Conservation (phyloP, 2,329 filamentous ascomycete species). For the Claviceps sp. region DNA sequence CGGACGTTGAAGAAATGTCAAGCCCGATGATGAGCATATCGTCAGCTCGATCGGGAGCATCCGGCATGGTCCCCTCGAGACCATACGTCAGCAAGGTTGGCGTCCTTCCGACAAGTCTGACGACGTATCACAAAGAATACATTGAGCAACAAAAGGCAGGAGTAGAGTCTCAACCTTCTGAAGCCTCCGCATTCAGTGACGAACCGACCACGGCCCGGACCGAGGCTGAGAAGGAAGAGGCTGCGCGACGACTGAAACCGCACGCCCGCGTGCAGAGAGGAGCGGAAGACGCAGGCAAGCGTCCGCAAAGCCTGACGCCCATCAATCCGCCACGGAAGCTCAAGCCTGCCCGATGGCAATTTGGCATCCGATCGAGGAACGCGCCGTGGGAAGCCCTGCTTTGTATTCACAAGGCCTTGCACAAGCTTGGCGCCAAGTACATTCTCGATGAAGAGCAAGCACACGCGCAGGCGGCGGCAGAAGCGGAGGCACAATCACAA, state of each 20-base stretch:
- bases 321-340: conserved; percentile 53
- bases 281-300: conserved; percentile 48
- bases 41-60: conserved; percentile 39
- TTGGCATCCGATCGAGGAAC: conserved; percentile 89
- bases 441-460: conserved; percentile 51
- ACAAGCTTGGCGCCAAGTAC: conserved; percentile 82
- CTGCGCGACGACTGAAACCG: conserved; percentile 67
- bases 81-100: conserved; percentile 73
- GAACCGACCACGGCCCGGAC: conserved; percentile 39
- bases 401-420: conserved; percentile 85
- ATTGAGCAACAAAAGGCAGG: conserved; percentile 59
- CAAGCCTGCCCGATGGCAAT: conserved; percentile 89
- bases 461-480: conserved; percentile 15
- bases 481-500: too few species aligned
- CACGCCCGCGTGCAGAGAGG: conserved; percentile 62
- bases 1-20: conserved; percentile 24
- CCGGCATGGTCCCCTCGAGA: conserved; percentile 33
- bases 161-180: conserved; percentile 28
- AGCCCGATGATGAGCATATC: conserved; percentile 42
- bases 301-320: conserved; percentile 49
- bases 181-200: conserved; percentile 31
- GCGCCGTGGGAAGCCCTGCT: conserved; percentile 87
- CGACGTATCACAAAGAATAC: conserved; percentile 79
- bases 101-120: conserved; percentile 80
- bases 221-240: conserved; percentile 68